Evolutionary conservation across 441 rosid species (phyloP).

Genomic region (Capsella rubella): DNA sequence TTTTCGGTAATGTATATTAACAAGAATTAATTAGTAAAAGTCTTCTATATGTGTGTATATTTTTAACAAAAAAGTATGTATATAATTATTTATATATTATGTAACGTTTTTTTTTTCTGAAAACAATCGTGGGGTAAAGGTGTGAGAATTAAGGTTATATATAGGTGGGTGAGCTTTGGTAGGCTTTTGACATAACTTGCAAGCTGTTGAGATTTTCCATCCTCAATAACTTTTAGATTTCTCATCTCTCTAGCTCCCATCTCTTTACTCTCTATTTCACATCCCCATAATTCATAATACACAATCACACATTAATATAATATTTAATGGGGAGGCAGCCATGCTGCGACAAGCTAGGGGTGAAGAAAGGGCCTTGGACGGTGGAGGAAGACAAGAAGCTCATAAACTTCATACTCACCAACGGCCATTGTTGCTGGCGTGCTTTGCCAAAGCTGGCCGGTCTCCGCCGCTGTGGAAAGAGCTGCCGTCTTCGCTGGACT

Average conservation of each 20-base stretch:
- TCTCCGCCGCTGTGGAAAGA: slow-evolving; percentile 78
- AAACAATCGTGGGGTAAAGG: not conserved
- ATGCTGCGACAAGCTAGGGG: slow-evolving; percentile 77
- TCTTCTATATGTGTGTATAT: not conserved
- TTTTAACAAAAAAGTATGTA: too few relatives aligned
- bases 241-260: not conserved
- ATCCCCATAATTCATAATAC: slow-evolving; percentile 2
- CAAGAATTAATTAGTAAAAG: not conserved
- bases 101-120: not conserved
- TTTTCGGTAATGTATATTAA: not conserved
- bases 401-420: slow-evolving; percentile 64
- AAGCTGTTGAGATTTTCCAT: slow-evolving; percentile 28
- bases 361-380: slow-evolving; percentile 85
- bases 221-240: slow-evolving; percentile 13
- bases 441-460: slow-evolving; percentile 78
- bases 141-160: slow-evolving; percentile 40
- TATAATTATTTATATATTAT: too few relatives aligned
- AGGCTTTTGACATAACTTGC: slow-evolving; percentile 47
- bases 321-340: slow-evolving; percentile 65
- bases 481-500: slow-evolving; percentile 83
- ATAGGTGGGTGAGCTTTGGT: slow-evolving; percentile 63
- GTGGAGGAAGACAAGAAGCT: slow-evolving; percentile 78
- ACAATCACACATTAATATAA: slow-evolving; percentile 13
- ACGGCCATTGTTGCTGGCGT: slow-evolving; percentile 82
- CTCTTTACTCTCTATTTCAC: slow-evolving; percentile 12